Evolutionary conservation across 1,139 yeast species (phyloP), one percentile per base, ranked within the genome.

Genomic region (Candida mesenterica): DNA sequence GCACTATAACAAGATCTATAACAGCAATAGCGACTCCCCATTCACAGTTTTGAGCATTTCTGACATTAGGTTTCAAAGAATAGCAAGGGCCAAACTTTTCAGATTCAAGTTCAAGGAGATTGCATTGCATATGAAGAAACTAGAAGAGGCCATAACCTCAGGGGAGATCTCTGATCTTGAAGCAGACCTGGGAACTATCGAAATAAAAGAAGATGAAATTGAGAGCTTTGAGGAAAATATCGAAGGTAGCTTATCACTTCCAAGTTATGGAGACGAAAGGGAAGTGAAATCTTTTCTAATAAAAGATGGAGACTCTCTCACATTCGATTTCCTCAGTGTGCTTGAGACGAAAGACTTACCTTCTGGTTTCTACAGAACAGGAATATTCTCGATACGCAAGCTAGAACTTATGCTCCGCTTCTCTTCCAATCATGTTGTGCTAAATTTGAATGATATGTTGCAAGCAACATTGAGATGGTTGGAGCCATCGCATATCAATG

Each of bases 61-160:
- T 6, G 42, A 38, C 5, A 38, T 39, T 5, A 24, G 32, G 3
- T 36, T 23, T 18, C 49, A 46, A 24, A 19, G 31, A 15, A 32
- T 33, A 24, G 33, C 48, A 2, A 38, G 52, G 14, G 27, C 37
- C 9, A 30, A 42, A 30, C 46, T 41, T 20, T 28, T 48, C 30
- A 31, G 37, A 30, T 42, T 33, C 34, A 48, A 48, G 28, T 46
- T 46, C 32, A 43, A 43, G 15, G 50, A 48, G 34, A 23, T 46
- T 2, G 38, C 49, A 4, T 15, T 35, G 18, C 24, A 36, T 20
- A 23, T 46, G 24, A 24, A 30, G 5, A 36, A 9, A 22, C 31
- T 25, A 34, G 30, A 37, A 20, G 26, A 27, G 12, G 25, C 3
- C 19, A 22, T 17, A 22, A 12, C 17, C 5, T 28, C 22, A 4